These are phyloP conservation scores for Lipomyces starkeyi DNA, from an alignment of 805 yeast genomes.

Conservation along the genomic window DNA sequence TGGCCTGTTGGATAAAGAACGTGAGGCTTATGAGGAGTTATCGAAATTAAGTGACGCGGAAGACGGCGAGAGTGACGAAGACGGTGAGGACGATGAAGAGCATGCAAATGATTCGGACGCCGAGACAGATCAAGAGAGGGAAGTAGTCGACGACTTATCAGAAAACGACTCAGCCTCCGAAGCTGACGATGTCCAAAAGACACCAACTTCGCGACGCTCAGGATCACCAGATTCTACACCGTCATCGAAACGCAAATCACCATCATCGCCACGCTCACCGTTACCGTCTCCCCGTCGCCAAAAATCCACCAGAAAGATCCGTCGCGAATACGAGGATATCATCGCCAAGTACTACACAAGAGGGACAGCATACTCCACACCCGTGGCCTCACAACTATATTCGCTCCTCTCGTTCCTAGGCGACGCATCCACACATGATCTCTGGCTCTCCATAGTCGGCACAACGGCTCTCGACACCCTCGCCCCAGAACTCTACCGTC, in stretches of 20 bases:
- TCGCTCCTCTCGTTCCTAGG: conserved; percentile 81
- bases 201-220: background rate
- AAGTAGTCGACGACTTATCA: conserved; percentile 18
- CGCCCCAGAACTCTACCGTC: conserved; percentile 72
- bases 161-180: conserved; percentile 38
- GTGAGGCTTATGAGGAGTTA: conserved; percentile 60
- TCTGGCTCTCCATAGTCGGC: conserved; percentile 92
- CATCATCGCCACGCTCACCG: conserved; percentile 36
- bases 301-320: conserved; percentile 48
- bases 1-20: conserved; percentile 58
- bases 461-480: conserved; percentile 77
- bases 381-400: conserved; percentile 80
- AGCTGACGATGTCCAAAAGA: conserved; percentile 30
- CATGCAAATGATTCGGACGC: conserved; percentile 36
- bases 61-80: conserved; percentile 44
- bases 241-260: conserved; percentile 44
- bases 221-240: conserved; percentile 4
- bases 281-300: conserved; percentile 40
- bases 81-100: conserved; percentile 45
- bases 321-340: conserved; percentile 54
- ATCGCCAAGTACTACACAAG: conserved; percentile 80
- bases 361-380: conserved; percentile 78
- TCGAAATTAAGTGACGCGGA: conserved; percentile 49
- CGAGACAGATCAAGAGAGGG: conserved; percentile 40
- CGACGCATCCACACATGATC: conserved; percentile 66